Evolutionary conservation across 2,329 filamentous ascomycete species (phyloP).

Genomic region (Blastomyces percursus): DNA sequence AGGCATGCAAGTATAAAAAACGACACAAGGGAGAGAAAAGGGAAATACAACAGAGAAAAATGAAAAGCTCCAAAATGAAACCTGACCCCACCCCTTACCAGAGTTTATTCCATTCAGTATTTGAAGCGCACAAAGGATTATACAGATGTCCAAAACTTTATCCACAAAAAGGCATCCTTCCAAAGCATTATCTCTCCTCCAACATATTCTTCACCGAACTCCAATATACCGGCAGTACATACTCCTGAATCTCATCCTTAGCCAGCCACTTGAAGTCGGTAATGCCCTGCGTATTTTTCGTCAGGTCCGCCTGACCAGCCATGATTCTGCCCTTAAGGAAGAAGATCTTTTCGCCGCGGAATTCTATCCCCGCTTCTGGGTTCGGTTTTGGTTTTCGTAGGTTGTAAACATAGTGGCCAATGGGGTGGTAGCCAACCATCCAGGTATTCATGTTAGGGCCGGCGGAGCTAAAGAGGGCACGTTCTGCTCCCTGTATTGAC

Average conservation of each 20-base stretch:
- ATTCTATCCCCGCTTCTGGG: conserved; percentile 25
- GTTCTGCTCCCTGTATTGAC: conserved; percentile 59
- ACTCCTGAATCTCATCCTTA: conserved; percentile 69
- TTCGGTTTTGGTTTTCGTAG: conserved; percentile 40
- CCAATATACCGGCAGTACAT: conserved; percentile 60
- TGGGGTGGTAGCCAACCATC: conserved; percentile 82
- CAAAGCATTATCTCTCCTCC: conserved; percentile 51
- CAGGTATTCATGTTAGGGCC: conserved; percentile 98
- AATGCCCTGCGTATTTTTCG: conserved; percentile 57
- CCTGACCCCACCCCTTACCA: neutral
- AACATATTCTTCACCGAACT: conserved; percentile 71
- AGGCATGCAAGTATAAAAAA: neutral
- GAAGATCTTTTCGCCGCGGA: conserved; percentile 71
- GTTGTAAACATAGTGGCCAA: conserved; percentile 62
- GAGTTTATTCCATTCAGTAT: neutral
- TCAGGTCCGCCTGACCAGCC: conserved; percentile 73
- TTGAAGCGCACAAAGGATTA: neutral
- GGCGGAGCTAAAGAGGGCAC: conserved; percentile 63
- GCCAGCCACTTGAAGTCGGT: conserved; percentile 86
- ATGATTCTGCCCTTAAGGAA: conserved; percentile 95
- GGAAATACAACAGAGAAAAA: neutral
- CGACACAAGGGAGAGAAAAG: neutral
- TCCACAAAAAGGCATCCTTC: neutral
- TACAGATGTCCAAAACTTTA: neutral
- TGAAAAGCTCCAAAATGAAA: neutral